Evolutionary conservation across 495 filamentous ascomycete genomes (phyloP).

Genomic region (Xylona heveae): DNA sequence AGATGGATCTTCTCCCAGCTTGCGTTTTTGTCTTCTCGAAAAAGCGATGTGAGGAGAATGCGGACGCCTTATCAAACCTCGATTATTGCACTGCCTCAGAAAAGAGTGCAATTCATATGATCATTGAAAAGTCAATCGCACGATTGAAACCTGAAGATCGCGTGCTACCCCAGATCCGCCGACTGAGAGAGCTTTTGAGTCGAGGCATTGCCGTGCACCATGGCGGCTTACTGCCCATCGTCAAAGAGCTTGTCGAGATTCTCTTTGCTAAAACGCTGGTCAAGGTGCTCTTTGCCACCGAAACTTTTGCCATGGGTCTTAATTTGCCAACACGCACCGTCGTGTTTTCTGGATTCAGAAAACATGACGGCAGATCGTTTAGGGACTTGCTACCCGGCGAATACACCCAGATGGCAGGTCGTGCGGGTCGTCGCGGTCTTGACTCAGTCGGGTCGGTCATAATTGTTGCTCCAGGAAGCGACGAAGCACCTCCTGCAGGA

Average conservation of each 20-base stretch:
- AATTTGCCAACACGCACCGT: conserved; percentile 93
- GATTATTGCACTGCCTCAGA: conserved; percentile 84
- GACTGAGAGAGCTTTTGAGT: conserved; percentile 64
- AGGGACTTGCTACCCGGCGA: conserved; percentile 83
- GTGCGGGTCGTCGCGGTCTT: conserved; percentile 81
- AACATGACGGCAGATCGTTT: conserved; percentile 82
- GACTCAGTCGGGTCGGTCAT: conserved; percentile 88
- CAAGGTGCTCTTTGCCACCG: conserved; percentile 91
- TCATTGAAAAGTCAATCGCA: conserved; percentile 86
- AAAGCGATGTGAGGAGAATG: conserved; percentile 90
- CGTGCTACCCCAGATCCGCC: conserved; percentile 68
- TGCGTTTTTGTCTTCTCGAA: conserved; percentile 99
- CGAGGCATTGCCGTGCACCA: conserved; percentile 93
- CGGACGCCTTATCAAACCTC: conserved; percentile 79
- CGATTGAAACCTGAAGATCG: conserved; percentile 82
- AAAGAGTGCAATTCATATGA: conserved; percentile 94
- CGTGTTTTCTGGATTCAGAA: conserved; percentile 91
- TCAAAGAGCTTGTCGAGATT: conserved; percentile 96
- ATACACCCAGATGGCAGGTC: conserved; percentile 96
- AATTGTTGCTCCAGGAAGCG: conserved; percentile 59
- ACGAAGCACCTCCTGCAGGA: conserved; percentile 71
- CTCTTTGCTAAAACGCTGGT: conserved; percentile 86
- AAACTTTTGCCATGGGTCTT: conserved; percentile 96
- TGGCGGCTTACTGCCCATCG: conserved; percentile 84
- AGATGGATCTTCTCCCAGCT: conserved; percentile 65